Evolutionary conservation across 257 asterid species (phyloP).

Genomic region (Capsicum rhomboideum): DNA sequence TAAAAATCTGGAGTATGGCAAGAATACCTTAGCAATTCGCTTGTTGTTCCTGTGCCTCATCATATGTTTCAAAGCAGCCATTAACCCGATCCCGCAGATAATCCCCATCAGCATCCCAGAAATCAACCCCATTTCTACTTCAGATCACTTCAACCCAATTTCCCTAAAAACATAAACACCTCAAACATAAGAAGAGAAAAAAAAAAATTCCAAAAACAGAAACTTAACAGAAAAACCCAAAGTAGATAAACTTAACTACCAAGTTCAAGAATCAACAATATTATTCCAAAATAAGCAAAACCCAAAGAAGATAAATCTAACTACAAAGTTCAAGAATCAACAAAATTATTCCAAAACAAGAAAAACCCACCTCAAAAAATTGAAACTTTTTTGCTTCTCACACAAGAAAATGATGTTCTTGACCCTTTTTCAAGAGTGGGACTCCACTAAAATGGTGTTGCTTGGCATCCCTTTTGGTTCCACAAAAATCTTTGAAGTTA

Average conservation of each 20-base stretch:
- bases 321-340: background rate
- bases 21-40: constrained; percentile 72
- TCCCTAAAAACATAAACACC: background rate
- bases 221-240: background rate
- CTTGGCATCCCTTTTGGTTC: background rate
- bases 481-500: background rate
- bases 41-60: constrained; percentile 64
- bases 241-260: background rate
- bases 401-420: background rate
- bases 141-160: background rate
- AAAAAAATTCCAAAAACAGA: background rate
- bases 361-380: background rate
- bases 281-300: background rate
- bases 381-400: background rate
- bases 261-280: background rate
- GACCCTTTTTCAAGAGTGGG: background rate
- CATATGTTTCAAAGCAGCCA: constrained; percentile 90
- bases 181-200: background rate
- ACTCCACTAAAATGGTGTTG: background rate
- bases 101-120: constrained; percentile 86
- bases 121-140: constrained; percentile 63
- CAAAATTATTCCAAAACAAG: background rate
- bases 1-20: background rate
- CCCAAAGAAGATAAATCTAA: background rate
- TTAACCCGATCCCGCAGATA: constrained; percentile 70